Evolutionary conservation across 116 monocot species (phyloP), one percentile per base, ranked within the genome.

Genomic region (Posidonia oceanica): DNA sequence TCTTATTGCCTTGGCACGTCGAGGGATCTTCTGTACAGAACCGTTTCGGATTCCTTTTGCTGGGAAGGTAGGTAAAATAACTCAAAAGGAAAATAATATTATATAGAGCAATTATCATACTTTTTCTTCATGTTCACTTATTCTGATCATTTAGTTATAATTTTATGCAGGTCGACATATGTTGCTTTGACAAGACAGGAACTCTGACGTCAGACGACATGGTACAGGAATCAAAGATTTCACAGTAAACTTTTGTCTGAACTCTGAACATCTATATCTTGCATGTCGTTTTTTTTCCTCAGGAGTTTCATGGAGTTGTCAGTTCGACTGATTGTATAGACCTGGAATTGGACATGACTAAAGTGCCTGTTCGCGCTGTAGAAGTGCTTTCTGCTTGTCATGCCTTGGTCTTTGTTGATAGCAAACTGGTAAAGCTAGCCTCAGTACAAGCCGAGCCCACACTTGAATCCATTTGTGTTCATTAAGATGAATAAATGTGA

Each of bases 131-230:
- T 16, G 3, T 17, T 38, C 39, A 39, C 39, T 36, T 48, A 54
- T 4, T 37, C 68, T 16, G n/a, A 15, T 29, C 54, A 5, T 1
- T 29, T 63, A 14, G 39, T 58, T 57, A 12, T 70, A 57, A 18
- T 61, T 15, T 52, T 40, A n/a, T 85, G 65, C 85, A 97, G 97
- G 97, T 97, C 76, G 97, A 98, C 78, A 92, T 98, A 76, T 98
- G 97, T 73, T 98, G 97, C 80, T 98, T 98, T 80, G 97, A 98
- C 71, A 98, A 98, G 69, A 98, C 97, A 52, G 97, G 97, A 75
- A 98, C 97, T 70, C 85, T 98, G 21, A 98, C 97, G 72, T 98
- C 97, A 74, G 97, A 98, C 87, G 97, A 98, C 78, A 98, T 98
- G 97, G 97, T 98, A 78, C 14, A 6, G 36, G 16, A 15, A 48